Base-by-base conservation (phyloP, 257 asterid genomes). In the Cinchona pubescens region DNA sequence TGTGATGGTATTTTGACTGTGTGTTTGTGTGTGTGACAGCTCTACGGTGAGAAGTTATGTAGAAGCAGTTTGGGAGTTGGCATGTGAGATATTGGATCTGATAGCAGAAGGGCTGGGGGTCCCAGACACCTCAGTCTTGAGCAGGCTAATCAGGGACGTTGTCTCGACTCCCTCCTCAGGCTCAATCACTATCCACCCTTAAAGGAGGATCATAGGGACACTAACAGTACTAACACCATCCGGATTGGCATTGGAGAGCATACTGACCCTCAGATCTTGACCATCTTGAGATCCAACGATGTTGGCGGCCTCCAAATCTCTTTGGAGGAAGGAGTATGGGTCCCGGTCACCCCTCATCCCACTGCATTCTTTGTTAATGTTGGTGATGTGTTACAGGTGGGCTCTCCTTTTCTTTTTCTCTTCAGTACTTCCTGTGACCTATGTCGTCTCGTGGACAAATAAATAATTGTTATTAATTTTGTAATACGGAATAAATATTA, bases 261-360 rank as follows among this genome's bases (percentile, higher is more conserved):
- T 43, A 90, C 96, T 8, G 97, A 92, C 85, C 97, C 97, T 88
- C 97, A 89, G 85, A 92, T 92, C 82, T 40, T 92, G 79, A 92
- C 97, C 70, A 65, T 89, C 8, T n/a, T 85, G 68, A 81, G 83
- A 87, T 90, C 94, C 80, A 89, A 88, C 81, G 86, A 51, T 0
- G 94, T 84, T 0, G 69, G 79, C 14, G 96, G 96, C 38, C 92
- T 88, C 78, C 92, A 90, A 69, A 83, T 90, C 71, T 84, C 91
- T 0, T 9, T 82, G 2, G 76, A 83, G 46, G 92, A 88, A 11
- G 94, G 94, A 10, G 77, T 82, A 69, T 90, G 96, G 96, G 78
- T 88, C 84, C 94, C 96, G 0, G 85, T 88, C 75, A 73, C 51
- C 46, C 87, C 92, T 13, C 77, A 80, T 29, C 92, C 92, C 0